These are phyloP conservation scores for Trifolium subterraneum DNA, from an alignment of 306 rosid species.

Conservation along the genomic window DNA sequence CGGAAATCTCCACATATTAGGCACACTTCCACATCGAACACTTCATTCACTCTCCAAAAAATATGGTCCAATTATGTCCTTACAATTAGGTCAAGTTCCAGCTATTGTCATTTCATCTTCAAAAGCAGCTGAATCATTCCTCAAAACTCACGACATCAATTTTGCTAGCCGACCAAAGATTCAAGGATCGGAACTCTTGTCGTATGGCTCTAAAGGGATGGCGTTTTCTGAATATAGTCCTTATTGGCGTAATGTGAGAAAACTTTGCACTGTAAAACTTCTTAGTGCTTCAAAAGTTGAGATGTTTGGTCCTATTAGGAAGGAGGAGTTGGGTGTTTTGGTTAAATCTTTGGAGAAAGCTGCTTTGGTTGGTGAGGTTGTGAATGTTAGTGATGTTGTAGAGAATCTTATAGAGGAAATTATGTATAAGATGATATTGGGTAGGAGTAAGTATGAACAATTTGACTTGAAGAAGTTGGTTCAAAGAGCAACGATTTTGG, in stretches of 20 bases:
- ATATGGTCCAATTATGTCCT: constrained; percentile 7
- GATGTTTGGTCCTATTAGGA: constrained; percentile 29
- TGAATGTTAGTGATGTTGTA: not conserved
- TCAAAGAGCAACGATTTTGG: not conserved
- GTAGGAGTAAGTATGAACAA: constrained; percentile 12
- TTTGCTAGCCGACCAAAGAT: not conserved
- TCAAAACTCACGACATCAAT: not conserved
- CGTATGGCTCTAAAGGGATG: constrained; percentile 9
- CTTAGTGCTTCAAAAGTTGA: constrained; percentile 34
- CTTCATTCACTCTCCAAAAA: not conserved
- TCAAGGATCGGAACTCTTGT: not conserved
- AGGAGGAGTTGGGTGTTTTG: not conserved
- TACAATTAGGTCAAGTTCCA: not conserved
- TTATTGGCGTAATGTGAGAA: constrained; percentile 34
- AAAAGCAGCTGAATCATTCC: not conserved
- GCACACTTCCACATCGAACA: not conserved
- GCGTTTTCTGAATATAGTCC: constrained; percentile 1
- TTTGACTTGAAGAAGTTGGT: constrained; percentile 20
- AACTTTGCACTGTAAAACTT: constrained; percentile 37
- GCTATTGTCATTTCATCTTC: not conserved
- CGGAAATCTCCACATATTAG: not conserved
- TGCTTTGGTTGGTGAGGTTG: not conserved
- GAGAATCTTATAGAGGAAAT: not conserved
- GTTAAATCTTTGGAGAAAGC: constrained; percentile 8
- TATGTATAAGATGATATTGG: constrained; percentile 9